These are phyloP conservation scores for Xylariaceae sp. DNA, from an alignment of 2,329 filamentous ascomycete species.

Conservation along the genomic window DNA sequence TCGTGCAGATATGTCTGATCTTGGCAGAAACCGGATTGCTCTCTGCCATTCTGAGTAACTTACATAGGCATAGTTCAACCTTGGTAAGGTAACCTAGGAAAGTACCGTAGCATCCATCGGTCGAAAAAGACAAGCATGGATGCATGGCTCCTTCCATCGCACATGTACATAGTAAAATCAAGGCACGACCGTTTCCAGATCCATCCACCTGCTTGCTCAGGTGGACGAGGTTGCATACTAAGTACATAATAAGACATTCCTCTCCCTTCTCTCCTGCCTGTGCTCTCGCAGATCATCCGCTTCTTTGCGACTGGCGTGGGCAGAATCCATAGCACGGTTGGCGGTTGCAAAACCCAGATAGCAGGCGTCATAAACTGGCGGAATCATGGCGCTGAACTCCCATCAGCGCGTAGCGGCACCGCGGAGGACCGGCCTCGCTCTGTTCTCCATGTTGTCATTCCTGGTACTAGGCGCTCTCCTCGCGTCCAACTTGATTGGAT, in stretches of 20 bases:
- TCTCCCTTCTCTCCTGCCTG: too few relatives aligned
- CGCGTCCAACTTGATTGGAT: constrained; percentile 17
- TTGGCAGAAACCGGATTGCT: too few relatives aligned
- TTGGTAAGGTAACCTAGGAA: neutral
- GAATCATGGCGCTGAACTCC: constrained; percentile 18
- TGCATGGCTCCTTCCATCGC: neutral
- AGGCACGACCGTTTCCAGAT: neutral
- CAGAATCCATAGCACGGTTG: too few relatives aligned
- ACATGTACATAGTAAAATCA: too few relatives aligned
- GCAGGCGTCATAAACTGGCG: constrained; percentile 4
- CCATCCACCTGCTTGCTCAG: too few relatives aligned
- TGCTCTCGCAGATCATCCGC: too few relatives aligned
- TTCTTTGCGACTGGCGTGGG: too few relatives aligned
- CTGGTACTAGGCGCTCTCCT: constrained; percentile 32
- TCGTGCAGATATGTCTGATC: too few relatives aligned
- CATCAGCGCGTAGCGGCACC: constrained; percentile 17
- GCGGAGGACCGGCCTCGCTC: constrained; percentile 22
- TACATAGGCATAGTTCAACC: neutral
- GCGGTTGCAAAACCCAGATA: too few relatives aligned
- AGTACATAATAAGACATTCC: too few relatives aligned
- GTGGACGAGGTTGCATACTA: too few relatives aligned
- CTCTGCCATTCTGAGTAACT: too few relatives aligned
- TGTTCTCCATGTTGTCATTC: constrained; percentile 30
- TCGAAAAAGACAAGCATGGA: neutral
- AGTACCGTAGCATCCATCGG: neutral